Evolutionary conservation across 805 yeast species (phyloP).

Genomic region (Hanseniaspora pseudoguilliermondii): DNA sequence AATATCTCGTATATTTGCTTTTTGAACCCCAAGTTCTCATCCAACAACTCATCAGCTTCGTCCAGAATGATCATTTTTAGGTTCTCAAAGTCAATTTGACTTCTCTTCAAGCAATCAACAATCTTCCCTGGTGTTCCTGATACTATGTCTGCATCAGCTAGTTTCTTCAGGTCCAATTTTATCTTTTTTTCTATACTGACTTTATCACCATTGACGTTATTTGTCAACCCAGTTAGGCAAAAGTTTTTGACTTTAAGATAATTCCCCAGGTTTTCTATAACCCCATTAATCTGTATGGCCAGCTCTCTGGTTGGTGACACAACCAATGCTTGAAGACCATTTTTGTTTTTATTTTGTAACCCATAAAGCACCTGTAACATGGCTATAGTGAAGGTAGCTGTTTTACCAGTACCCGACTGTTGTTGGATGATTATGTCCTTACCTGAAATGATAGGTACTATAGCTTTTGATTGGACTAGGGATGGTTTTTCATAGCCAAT

Average conservation of each 20-base stretch:
- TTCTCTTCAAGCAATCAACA: slow-evolving; percentile 76
- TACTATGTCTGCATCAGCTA: slow-evolving; percentile 69
- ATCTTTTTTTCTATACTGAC: slow-evolving; percentile 43
- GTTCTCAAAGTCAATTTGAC: slow-evolving; percentile 57
- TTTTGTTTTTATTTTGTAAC: slow-evolving; percentile 37
- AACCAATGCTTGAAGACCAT: slow-evolving; percentile 77
- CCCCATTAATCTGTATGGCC: slow-evolving; percentile 85
- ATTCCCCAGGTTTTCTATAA: slow-evolving; percentile 73
- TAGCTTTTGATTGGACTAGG: slow-evolving; percentile 93
- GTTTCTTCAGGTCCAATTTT: slow-evolving; percentile 48
- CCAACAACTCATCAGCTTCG: slow-evolving; percentile 91
- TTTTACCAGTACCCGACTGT: slow-evolving; percentile 97
- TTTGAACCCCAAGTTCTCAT: slow-evolving; percentile 79
- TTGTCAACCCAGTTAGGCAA: slow-evolving; percentile 72
- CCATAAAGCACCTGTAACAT: slow-evolving; percentile 60
- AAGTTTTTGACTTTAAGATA: slow-evolving; percentile 76
- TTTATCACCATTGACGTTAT: slow-evolving; percentile 33
- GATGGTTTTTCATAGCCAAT: slow-evolving; percentile 95
- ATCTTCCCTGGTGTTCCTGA: slow-evolving; percentile 98
- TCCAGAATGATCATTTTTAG: slow-evolving; percentile 83
- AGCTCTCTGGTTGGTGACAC: slow-evolving; percentile 93
- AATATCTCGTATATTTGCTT: slow-evolving; percentile 92
- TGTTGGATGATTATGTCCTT: slow-evolving; percentile 96
- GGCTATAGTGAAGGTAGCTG: slow-evolving; percentile 95
- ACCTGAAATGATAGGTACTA: slow-evolving; percentile 83